A percentile compares a stretch with the other conserved stretches of the same genome.
Evolutionary conservation across 345 rosid species (phyloP).

Genomic region (Populus alba): DNA sequence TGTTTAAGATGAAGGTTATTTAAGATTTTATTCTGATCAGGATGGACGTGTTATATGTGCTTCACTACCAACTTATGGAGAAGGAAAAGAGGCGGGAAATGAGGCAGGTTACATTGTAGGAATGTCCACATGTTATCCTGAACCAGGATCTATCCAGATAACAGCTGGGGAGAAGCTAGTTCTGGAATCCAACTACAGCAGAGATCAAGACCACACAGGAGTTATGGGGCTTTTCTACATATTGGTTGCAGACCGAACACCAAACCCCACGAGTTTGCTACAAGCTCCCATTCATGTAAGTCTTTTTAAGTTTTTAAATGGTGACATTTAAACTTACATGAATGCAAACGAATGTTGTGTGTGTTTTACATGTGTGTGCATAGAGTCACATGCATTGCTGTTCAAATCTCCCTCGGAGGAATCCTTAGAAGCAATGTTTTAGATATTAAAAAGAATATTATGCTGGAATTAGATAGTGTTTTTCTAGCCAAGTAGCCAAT

Average conservation of each 20-base stretch:
- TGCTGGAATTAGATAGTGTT: not conserved
- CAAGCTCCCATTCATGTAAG: conserved; percentile 36
- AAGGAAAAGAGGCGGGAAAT: conserved; percentile 71
- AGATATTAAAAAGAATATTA: not conserved
- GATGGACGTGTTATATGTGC: conserved; percentile 57
- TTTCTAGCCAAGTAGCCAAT: too few relatives aligned
- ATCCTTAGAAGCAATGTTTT: not conserved
- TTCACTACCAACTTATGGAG: conserved; percentile 63
- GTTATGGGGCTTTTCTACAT: conserved; percentile 87
- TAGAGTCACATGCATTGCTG: too few relatives aligned
- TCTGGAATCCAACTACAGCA: conserved; percentile 71
- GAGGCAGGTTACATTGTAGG: conserved; percentile 91
- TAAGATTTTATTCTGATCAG: conserved; percentile 27
- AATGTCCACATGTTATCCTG: conserved; percentile 85
- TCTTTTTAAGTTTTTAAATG: not conserved
- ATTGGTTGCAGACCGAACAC: conserved; percentile 51
- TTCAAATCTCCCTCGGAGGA: too few relatives aligned
- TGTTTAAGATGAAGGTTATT: too few relatives aligned
- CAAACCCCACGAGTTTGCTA: conserved; percentile 24
- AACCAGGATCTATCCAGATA: conserved; percentile 61
- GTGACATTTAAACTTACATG: not conserved
- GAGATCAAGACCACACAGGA: conserved; percentile 49
- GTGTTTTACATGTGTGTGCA: too few relatives aligned
- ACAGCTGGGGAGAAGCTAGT: conserved; percentile 51
- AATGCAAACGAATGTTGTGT: not conserved